Base-by-base conservation (phyloP, 139 green algal genomes). In the Pleodorina starrii region DNA sequence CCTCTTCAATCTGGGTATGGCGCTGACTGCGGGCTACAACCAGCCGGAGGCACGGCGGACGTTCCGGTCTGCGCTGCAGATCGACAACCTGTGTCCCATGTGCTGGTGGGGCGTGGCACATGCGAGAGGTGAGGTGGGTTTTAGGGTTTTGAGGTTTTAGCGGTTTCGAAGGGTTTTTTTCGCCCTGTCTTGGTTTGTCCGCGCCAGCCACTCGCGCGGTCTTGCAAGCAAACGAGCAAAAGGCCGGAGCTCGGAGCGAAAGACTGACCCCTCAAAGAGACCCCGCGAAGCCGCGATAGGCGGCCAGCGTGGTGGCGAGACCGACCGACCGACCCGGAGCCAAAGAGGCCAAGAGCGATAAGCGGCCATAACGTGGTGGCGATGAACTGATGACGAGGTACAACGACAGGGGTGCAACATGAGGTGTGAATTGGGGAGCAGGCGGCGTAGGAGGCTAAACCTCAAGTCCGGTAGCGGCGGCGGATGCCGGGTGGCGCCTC, bases 61-160 rank as follows among this genome's bases (percentile, higher is more conserved):
- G 23, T 79, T 85, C 11, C 25, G 27, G 1, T 51, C 73, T 12
- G 85, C 85, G 23, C 16, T 90, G 11, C 1, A 10, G 16, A 63
- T 43, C 40, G 85, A 90, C 57, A 85, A 86, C 5, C 1, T 25
- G 7, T 92, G 88, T 59, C 84, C 76, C 76, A 94, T 93, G 91
- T 94, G 91, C 85, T 85, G 77, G 32, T 94, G 91, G 91, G 91
- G 91, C 23, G 38, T 93, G 50, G 89, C 89, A 5, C 90, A 94
- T 78, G 79, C 89, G 6, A 17, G 66, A 51, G 66, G 82, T 88
- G 42, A 35, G 79, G 5, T 11, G 1, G 7, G 54, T 25, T 12
- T 66, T 12, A 66, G 7, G 3, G 9, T 12, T 32, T 32, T 66
- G 6, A 9, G 54, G 54, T 25, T n/a, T n/a, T n/a, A n/a, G n/a